Conservation (phyloP, 2,329 filamentous ascomycete genomes). For the Colletotrichum lini region DNA sequence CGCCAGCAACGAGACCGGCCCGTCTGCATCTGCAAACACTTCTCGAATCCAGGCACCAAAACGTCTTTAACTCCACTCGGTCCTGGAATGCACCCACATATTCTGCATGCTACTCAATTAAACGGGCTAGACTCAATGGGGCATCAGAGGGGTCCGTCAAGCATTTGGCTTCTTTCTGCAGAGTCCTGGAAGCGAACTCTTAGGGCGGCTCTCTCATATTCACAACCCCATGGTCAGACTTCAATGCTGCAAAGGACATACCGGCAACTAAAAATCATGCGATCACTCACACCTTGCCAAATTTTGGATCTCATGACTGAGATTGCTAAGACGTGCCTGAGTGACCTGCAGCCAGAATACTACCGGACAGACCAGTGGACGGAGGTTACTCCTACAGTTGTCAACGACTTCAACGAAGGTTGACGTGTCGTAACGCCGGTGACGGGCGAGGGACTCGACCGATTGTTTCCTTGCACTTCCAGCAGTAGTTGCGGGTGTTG, state of each 20-base stretch:
- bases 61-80: constrained; percentile 25
- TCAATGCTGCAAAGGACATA: background rate
- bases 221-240: background rate
- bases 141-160: constrained; percentile 11
- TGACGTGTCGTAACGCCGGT: constrained; percentile 22
- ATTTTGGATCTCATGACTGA: background rate
- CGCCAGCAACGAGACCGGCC: background rate
- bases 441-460: constrained; percentile 24
- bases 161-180: too few relatives aligned
- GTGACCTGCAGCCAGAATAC: background rate
- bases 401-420: background rate
- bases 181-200: background rate
- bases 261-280: too few relatives aligned
- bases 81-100: constrained; percentile 16
- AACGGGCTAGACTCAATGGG: constrained; percentile 13
- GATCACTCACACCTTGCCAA: too few relatives aligned
- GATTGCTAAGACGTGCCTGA: background rate
- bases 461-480: constrained; percentile 53
- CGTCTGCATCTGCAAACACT: constrained; percentile 16
- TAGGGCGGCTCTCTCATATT: too few relatives aligned
- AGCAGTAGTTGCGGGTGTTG: constrained; percentile 52
- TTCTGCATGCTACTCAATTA: background rate
- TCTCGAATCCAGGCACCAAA: constrained; percentile 14
- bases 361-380: too few relatives aligned
- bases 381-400: too few relatives aligned